These are phyloP conservation scores for Penicillium roqueforti DNA, from an alignment of 495 filamentous ascomycete genomes.

Conservation along the genomic window DNA sequence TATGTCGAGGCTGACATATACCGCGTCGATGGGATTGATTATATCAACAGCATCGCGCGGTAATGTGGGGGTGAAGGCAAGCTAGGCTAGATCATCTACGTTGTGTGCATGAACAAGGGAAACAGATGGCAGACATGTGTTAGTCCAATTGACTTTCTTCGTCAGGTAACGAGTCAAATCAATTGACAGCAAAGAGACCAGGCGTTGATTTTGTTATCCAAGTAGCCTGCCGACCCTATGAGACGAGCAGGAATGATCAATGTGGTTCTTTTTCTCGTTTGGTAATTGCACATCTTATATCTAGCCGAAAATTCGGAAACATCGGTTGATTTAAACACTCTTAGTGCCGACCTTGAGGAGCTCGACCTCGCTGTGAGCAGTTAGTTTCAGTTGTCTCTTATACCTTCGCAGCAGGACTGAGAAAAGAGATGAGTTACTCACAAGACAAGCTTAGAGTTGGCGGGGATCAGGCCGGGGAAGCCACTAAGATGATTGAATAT, in stretches of 20 bases:
- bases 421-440: conserved; percentile 29
- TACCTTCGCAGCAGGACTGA: background rate
- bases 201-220: background rate
- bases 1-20: conserved; percentile 32
- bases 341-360: conserved; percentile 40
- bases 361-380: conserved; percentile 39
- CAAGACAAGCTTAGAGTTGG: conserved; percentile 48
- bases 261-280: background rate
- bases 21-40: conserved; percentile 27
- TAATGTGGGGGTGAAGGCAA: conserved; percentile 3
- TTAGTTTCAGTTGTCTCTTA: conserved; percentile 7
- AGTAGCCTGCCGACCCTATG: conserved; percentile 15
- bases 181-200: background rate
- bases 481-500: background rate
- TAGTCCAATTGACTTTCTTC: background rate
- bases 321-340: conserved; percentile 14
- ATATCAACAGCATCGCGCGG: conserved; percentile 32
- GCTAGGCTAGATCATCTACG: background rate
- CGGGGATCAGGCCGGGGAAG: conserved; percentile 58
- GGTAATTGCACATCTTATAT: background rate
- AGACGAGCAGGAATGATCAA: background rate
- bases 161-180: background rate
- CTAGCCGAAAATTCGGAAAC: background rate
- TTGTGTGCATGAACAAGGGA: background rate
- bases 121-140: background rate